phyloP scores from a whole-genome alignment of 1,284 basidiomycete genomes.

The Ceratobasidium sp. region DNA sequence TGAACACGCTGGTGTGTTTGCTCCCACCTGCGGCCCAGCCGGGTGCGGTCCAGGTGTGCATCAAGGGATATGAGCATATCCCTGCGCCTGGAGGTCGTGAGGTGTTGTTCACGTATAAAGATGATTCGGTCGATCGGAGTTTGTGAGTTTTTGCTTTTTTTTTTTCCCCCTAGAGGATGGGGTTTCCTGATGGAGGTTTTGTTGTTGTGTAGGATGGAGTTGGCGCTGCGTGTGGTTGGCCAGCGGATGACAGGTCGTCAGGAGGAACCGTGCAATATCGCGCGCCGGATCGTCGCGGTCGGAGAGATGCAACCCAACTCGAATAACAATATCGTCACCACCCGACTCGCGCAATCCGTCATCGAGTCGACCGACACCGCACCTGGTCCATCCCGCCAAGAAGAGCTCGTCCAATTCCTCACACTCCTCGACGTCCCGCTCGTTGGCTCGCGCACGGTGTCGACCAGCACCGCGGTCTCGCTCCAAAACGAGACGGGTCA shows the following conservation, averaged over 20 bases:
- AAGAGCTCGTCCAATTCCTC: slow-evolving; percentile 50
- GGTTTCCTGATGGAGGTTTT: neutral
- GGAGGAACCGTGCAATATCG: slow-evolving; percentile 91
- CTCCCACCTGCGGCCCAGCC: slow-evolving; percentile 86
- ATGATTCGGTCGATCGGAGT: slow-evolving; percentile 83
- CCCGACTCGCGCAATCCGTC: slow-evolving; percentile 28
- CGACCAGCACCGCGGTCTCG: slow-evolving; percentile 46
- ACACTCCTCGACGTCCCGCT: slow-evolving; percentile 48
- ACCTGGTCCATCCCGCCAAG: slow-evolving; percentile 43
- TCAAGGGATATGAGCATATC: slow-evolving; percentile 69
- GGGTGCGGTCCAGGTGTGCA: slow-evolving; percentile 92
- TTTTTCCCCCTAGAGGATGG: neutral
- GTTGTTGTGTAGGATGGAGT: slow-evolving; percentile 72
- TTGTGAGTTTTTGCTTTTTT: slow-evolving; percentile 69
- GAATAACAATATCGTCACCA: slow-evolving; percentile 21
- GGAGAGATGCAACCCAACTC: slow-evolving; percentile 36
- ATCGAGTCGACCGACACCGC: slow-evolving; percentile 21
- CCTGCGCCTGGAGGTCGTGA: slow-evolving; percentile 58
- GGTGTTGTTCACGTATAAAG: slow-evolving; percentile 87
- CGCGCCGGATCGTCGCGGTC: slow-evolving; percentile 77
- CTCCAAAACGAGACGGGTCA: slow-evolving; percentile 69
- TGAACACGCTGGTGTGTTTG: slow-evolving; percentile 93
- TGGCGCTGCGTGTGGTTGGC: slow-evolving; percentile 93
- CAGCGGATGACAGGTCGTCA: slow-evolving; percentile 96
- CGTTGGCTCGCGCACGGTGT: slow-evolving; percentile 33